phyloP scores from a whole-genome alignment of 306 rosid species.

The Dicorynia guianensis region DNA sequence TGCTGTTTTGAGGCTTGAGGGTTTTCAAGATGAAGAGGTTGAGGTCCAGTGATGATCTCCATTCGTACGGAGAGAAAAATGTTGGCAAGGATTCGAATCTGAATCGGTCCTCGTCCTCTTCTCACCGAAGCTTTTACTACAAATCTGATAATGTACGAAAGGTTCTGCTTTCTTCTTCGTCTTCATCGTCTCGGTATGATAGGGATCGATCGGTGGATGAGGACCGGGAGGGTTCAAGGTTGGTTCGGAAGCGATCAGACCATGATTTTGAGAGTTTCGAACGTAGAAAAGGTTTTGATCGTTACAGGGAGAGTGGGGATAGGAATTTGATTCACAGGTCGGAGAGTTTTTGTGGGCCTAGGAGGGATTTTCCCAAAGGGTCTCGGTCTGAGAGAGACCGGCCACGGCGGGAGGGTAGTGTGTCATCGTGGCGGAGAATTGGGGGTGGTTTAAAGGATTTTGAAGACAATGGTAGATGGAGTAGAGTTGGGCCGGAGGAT shows the following conservation, averaged over 20 bases:
- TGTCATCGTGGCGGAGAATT: constrained; percentile 86
- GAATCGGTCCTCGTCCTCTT: constrained; percentile 69
- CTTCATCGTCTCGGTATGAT: constrained; percentile 61
- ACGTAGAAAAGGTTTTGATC: constrained; percentile 82
- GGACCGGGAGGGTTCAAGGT: constrained; percentile 75
- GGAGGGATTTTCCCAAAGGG: constrained; percentile 93
- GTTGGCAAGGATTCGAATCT: constrained; percentile 60
- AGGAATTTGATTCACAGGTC: constrained; percentile 77
- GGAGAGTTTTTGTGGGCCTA: constrained; percentile 79
- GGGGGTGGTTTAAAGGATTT: constrained; percentile 76
- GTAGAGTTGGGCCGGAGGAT: constrained; percentile 56
- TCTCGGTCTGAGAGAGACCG: constrained; percentile 96
- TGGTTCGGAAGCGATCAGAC: constrained; percentile 80
- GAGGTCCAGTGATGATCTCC: constrained; percentile 91
- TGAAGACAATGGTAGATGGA: constrained; percentile 66
- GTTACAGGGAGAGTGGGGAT: constrained; percentile 71
- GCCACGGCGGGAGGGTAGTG: constrained; percentile 79
- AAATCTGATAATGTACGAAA: constrained; percentile 71
- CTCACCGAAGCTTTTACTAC: constrained; percentile 71
- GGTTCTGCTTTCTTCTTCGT: constrained; percentile 61
- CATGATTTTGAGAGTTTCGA: constrained; percentile 82
- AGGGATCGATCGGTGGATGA: constrained; percentile 78
- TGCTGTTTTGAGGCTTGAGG: not conserved
- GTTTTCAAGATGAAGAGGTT: constrained; percentile 74
- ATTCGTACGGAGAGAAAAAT: constrained; percentile 64